phyloP scores from a whole-genome alignment of 2,329 filamentous ascomycete species.

The Myrmaecium sp. region DNA sequence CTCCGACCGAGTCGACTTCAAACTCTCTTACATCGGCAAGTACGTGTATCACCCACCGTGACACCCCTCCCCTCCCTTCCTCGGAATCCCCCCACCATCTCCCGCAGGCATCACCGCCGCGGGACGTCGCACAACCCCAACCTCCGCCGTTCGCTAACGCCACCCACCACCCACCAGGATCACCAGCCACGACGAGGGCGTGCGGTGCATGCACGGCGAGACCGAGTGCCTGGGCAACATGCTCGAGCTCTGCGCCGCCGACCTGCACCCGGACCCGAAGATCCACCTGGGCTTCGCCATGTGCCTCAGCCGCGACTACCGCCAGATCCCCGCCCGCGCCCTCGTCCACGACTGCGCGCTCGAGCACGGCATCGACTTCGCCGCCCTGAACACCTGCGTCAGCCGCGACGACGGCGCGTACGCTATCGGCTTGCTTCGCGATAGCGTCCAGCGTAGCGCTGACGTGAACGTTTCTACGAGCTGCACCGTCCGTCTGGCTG shows the following conservation, averaged over 20 bases:
- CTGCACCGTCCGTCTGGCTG: constrained; percentile 46
- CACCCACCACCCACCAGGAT: constrained; percentile 25
- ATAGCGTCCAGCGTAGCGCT: constrained; percentile 47
- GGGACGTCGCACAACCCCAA: constrained; percentile 4
- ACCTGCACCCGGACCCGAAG: constrained; percentile 71
- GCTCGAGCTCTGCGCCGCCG: constrained; percentile 75
- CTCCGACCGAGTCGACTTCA: constrained; percentile 76
- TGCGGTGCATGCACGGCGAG: constrained; percentile 78
- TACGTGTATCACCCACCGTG: no score
- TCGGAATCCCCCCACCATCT: neutral
- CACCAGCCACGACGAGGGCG: constrained; percentile 58
- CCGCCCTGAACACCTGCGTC: constrained; percentile 65
- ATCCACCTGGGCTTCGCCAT: constrained; percentile 84
- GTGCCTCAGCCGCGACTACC: constrained; percentile 65
- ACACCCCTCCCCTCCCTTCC: neutral
- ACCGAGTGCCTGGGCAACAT: constrained; percentile 89
- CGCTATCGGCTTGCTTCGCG: constrained; percentile 48
- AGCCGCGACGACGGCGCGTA: constrained; percentile 57
- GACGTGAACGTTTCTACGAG: constrained; percentile 28
- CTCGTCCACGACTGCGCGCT: constrained; percentile 76
- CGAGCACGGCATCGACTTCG: constrained; percentile 77
- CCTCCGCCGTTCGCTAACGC: neutral
- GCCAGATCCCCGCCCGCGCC: constrained; percentile 57
- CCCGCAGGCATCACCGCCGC: neutral
- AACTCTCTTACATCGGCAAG: constrained; percentile 75